Evolutionary conservation across 345 rosid genomes (phyloP).

Genomic region (Lumnitzera littorea): DNA sequence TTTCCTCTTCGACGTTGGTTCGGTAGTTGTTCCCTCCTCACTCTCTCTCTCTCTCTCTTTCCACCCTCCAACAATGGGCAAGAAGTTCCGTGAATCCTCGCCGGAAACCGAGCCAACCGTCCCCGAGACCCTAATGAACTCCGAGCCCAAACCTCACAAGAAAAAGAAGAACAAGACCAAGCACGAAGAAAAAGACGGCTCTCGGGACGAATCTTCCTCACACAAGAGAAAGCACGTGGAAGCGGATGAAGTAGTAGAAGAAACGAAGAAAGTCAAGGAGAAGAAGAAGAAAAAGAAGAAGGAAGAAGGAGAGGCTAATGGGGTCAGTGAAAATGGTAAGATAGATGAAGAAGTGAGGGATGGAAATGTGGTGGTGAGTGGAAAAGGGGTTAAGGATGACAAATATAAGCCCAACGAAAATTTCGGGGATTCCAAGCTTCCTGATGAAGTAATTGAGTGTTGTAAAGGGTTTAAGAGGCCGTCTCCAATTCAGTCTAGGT

Average conservation of each 20-base stretch:
- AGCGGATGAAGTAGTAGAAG: slow-evolving; percentile 4
- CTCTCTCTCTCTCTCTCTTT: neutral
- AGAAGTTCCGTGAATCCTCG: slow-evolving; percentile 19
- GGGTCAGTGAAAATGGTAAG: slow-evolving; percentile 11
- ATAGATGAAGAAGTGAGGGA: slow-evolving; percentile 22
- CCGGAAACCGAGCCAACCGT: slow-evolving; percentile 12
- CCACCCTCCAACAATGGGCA: slow-evolving; percentile 22
- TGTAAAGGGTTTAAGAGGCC: slow-evolving; percentile 71
- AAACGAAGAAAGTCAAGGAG: slow-evolving; percentile 5
- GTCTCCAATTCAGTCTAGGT: slow-evolving; percentile 84
- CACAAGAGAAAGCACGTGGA: slow-evolving; percentile 12
- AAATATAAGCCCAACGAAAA: slow-evolving; percentile 52
- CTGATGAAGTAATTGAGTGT: slow-evolving; percentile 61
- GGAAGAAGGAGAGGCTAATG: slow-evolving; percentile 18
- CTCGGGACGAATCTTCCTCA: slow-evolving; percentile 8
- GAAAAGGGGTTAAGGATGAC: slow-evolving; percentile 46
- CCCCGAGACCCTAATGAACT: slow-evolving; percentile 5
- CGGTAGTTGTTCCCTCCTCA: slow-evolving; percentile 8
- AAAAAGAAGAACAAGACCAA: slow-evolving; percentile 35
- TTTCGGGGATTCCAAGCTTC: slow-evolving; percentile 54
- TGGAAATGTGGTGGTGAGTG: slow-evolving; percentile 52
- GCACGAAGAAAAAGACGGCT: slow-evolving; percentile 17
- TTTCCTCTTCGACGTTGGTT: neutral
- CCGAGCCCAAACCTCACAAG: slow-evolving; percentile 12
- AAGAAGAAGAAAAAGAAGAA: slow-evolving; percentile 23